Conservation (phyloP, 2,329 filamentous ascomycete species). For the Fusarium nematophilum region DNA sequence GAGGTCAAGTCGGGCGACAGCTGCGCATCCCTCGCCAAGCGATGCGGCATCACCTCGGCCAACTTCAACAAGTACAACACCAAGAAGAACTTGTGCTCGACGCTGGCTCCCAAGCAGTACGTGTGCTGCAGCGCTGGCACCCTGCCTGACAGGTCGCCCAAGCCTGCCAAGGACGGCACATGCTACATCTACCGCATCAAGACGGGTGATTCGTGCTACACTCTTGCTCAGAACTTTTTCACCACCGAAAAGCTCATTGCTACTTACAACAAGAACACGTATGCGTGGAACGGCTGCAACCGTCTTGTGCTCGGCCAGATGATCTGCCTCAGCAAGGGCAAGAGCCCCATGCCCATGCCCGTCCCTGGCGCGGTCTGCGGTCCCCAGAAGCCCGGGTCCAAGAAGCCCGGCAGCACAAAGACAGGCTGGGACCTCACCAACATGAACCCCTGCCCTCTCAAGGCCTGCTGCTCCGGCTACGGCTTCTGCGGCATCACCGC, state of each 20-base stretch:
- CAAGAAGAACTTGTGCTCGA: constrained; percentile 46
- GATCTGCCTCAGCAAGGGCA: constrained; percentile 51
- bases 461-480: constrained; percentile 55
- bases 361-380: constrained; percentile 49
- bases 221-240: constrained; percentile 45
- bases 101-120: constrained; percentile 47
- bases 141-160: constrained; percentile 48
- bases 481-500: constrained; percentile 58
- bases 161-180: constrained; percentile 49
- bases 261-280: constrained; percentile 51
- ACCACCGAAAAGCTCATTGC: constrained; percentile 53
- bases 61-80: constrained; percentile 55
- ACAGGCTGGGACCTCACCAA: constrained; percentile 45
- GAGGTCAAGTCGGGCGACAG: constrained; percentile 51
- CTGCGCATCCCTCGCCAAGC: constrained; percentile 50
- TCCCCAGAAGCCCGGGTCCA: constrained; percentile 46
- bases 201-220: constrained; percentile 47
- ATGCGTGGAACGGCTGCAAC: constrained; percentile 52
- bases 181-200: constrained; percentile 50
- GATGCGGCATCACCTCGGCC: constrained; percentile 52
- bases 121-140: constrained; percentile 53
- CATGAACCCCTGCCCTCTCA: constrained; percentile 60
- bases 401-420: constrained; percentile 40
- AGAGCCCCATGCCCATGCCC: constrained; percentile 48
- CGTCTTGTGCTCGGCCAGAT: constrained; percentile 39